phyloP scores from a whole-genome alignment of 768 basidiomycete species.

The Pulveroboletus sp. region DNA sequence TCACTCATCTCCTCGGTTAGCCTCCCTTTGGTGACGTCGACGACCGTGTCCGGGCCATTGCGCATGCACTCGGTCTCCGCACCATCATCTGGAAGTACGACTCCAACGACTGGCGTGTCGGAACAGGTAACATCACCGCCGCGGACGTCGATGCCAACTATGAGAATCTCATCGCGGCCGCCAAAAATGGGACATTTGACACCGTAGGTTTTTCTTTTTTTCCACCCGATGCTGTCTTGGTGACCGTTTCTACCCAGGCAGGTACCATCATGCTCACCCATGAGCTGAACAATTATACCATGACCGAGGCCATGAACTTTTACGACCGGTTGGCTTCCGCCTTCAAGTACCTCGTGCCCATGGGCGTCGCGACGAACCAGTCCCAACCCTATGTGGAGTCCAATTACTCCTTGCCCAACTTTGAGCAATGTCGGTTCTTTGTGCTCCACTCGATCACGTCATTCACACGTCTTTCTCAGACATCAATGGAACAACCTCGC shows the following conservation, averaged over 20 bases:
- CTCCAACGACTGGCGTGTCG: slow-evolving; percentile 71
- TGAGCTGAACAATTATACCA: slow-evolving; percentile 60
- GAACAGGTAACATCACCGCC: slow-evolving; percentile 41
- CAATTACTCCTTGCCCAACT: slow-evolving; percentile 39
- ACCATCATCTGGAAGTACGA: slow-evolving; percentile 76
- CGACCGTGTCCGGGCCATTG: slow-evolving; percentile 72
- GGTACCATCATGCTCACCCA: slow-evolving; percentile 58
- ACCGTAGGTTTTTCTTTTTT: slow-evolving; percentile 26
- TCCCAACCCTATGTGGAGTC: slow-evolving; percentile 53
- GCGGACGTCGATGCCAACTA: slow-evolving; percentile 54
- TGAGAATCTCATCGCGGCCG: slow-evolving; percentile 46
- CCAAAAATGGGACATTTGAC: slow-evolving; percentile 40
- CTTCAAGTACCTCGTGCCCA: slow-evolving; percentile 51
- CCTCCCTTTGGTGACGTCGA: slow-evolving; percentile 71
- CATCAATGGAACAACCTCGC: slow-evolving; percentile 24
- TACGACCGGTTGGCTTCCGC: slow-evolving; percentile 42
- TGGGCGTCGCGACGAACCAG: slow-evolving; percentile 50
- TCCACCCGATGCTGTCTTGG: neutral
- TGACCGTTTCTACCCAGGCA: slow-evolving; percentile 23
- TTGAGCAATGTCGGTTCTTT: slow-evolving; percentile 41
- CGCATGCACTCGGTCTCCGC: slow-evolving; percentile 60
- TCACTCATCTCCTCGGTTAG: slow-evolving; percentile 24
- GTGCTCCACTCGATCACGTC: too few species aligned
- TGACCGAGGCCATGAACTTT: slow-evolving; percentile 56
- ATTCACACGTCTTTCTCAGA: slow-evolving; percentile 9